Conservation (phyloP, 2,329 filamentous ascomycete genomes). For the Penicillium sp. region DNA sequence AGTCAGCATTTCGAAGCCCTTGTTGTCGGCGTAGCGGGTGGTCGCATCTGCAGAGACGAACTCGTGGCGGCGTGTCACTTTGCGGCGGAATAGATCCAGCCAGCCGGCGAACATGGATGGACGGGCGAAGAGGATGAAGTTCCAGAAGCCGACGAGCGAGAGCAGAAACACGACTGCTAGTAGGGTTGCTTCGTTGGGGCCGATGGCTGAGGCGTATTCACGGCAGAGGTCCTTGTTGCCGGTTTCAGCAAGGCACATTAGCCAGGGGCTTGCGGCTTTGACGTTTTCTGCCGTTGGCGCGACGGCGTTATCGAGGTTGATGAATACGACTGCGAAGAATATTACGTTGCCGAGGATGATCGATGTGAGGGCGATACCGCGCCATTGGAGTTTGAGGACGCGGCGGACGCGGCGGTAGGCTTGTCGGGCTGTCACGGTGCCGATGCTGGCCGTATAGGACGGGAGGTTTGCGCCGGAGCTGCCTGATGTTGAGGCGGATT, state of each 20-base stretch:
- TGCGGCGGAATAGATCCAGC: constrained; percentile 59
- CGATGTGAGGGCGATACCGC: constrained; percentile 83
- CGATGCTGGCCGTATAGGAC: constrained; percentile 71
- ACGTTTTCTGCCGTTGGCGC: constrained; percentile 55
- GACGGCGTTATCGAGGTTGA: constrained; percentile 76
- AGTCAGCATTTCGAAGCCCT: constrained; percentile 76
- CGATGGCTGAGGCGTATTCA: constrained; percentile 56
- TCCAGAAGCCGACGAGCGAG: constrained; percentile 82
- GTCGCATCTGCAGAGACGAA: constrained; percentile 86
- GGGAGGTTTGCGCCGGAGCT: constrained; percentile 62
- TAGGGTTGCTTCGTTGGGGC: constrained; percentile 73
- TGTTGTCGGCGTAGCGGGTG: constrained; percentile 59
- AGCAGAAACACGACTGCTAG: constrained; percentile 79
- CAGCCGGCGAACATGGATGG: constrained; percentile 84
- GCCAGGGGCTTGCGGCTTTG: constrained; percentile 60
- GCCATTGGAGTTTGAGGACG: constrained; percentile 90
- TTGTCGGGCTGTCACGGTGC: constrained; percentile 77
- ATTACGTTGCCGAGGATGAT: constrained; percentile 89
- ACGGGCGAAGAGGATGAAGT: constrained; percentile 75
- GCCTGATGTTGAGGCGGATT: constrained; percentile 56
- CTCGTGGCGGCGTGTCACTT: constrained; percentile 57
- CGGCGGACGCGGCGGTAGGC: constrained; percentile 83
- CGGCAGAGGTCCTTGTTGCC: constrained; percentile 68
- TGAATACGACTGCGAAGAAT: constrained; percentile 89
- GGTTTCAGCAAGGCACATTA: constrained; percentile 63